Evolutionary conservation across 2,329 filamentous ascomycete genomes (phyloP), one percentile per base, ranked within the genome.

Genomic region (Colletotrichum abscissum): DNA sequence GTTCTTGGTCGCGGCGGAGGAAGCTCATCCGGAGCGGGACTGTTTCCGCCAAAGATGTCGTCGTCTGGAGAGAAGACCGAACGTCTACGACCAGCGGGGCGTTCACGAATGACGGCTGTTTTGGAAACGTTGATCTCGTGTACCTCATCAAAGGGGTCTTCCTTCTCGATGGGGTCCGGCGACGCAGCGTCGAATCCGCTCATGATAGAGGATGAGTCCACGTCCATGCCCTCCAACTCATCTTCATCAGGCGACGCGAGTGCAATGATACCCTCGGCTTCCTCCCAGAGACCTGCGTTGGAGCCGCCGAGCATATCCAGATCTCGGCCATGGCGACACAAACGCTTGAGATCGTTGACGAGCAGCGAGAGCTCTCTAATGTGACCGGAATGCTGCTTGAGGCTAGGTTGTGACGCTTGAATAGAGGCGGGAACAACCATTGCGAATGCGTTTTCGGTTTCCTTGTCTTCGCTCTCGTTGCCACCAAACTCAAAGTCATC

Each of bases 231-330:
- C 14, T 85, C 84, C 6, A 83, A 77, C 60, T 89, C 86, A 60
- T 93, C 91, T 49, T 91, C 89, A 74, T 93, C 91, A 1, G 91
- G 91, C 1, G 91, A 92, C 58, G 94, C 94, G n/a, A 97, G 85
- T 42, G 94, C 93, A 79, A 97, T 97, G 82, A 97, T 95, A 16
- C 93, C 94, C 80, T 97, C 93, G 1, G 95, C 94, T 80, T 97
- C 94, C 77, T 91, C 90, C 93, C 94, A 97, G 59, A 94, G 85
- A 14, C 85, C 84, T 14, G 87, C 86, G 26, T 91, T 88, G 6
- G 87, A 80, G 7, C 93, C 92, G 72, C 88, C 84, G 0, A 90
- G 82, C 78, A 96, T 88, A 54, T 91, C 88, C 79, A 95, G 88
- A 57, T 92, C 89, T 22, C 90, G 89, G 6, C 92, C 94, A 52